Base-by-base conservation (phyloP, 352 stramenopile genomes). In the Globisporangium paddicum region DNA sequence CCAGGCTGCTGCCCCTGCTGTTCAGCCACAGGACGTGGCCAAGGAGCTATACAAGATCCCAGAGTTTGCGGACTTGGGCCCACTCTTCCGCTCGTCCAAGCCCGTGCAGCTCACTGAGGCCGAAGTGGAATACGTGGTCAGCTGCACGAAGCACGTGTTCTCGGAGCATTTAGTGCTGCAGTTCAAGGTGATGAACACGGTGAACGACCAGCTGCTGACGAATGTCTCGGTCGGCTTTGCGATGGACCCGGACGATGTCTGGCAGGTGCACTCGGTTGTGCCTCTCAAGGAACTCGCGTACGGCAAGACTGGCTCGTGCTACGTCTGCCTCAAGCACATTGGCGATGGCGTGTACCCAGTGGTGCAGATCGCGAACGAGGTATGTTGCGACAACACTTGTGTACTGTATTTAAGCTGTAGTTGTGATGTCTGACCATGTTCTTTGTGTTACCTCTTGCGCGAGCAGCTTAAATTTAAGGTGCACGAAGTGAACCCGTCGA, bases 111-210 rank as follows among this genome's bases (percentile, higher is more conserved):
- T 99, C 52, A 99, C 97, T 5, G 96, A 99, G 71, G 87, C 82
- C 14, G 97, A 99, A 71, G 98, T 95, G 4, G 96, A 99, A 82
- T 99, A 99, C 71, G 89, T 98, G 40, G 96, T 99, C 34, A 87
- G 77, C 60, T 98, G 91, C 67, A 89, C 93, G 51, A 99, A 99
- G 75, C 97, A 99, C 69, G 90, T 99, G 41, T 98, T 99, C 50
- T 70, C 89, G 19, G 72, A 94, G 40, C 93, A 99, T 72, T 81
- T 99, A 48, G 96, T 99, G 18, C 64, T 95, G 13, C 83, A 99
- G 82, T 99, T 99, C 69, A 90, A 87, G 42, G 90, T 99, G 58
- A 84, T 96, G 50, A 99, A 99, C 82, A 99, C 98, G 0, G 96
- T 99, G 52, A 96, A 98, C 53, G 96, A 99, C 59, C 96, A 99